A percentile compares a stretch with the other conserved stretches of the same genome.
phyloP scores from a whole-genome alignment of 2,329 filamentous ascomycete species.

The Colletotrichum tabaci region DNA sequence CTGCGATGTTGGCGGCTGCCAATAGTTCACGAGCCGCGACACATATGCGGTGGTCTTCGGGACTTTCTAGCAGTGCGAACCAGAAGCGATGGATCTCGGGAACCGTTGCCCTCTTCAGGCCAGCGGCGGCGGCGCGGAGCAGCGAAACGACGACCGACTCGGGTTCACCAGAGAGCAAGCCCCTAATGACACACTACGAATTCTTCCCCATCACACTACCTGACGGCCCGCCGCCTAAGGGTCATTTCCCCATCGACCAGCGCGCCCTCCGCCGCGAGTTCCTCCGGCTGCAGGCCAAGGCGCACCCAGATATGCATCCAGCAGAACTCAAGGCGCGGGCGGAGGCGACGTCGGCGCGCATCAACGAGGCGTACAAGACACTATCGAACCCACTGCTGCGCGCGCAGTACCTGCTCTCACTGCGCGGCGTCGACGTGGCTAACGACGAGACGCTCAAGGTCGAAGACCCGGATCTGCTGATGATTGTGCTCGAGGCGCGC shows the following conservation, averaged over 20 bases:
- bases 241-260: conserved; percentile 82
- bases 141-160: conserved; percentile 15
- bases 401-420: conserved; percentile 89
- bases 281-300: conserved; percentile 82
- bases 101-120: conserved; percentile 10
- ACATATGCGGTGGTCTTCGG: conserved; percentile 5
- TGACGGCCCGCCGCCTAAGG: conserved; percentile 80
- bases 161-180: conserved; percentile 14
- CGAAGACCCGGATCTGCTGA: conserved; percentile 78
- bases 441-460: conserved; percentile 83
- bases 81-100: conserved; percentile 38
- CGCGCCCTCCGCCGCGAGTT: conserved; percentile 85
- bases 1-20: conserved; percentile 39
- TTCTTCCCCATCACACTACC: conserved; percentile 89
- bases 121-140: conserved; percentile 22
- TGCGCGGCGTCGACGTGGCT: conserved; percentile 82
- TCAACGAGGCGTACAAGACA: conserved; percentile 94
- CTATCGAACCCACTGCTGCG: conserved; percentile 83
- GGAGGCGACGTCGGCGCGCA: conserved; percentile 83
- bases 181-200: conserved; percentile 79
- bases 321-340: conserved; percentile 71
- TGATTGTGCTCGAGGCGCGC: conserved; percentile 84
- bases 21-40: conserved; percentile 21
- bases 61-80: not conserved
- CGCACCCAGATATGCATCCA: conserved; percentile 81